Conservation (phyloP, 2,329 filamentous ascomycete genomes). For the Scedosporium dehoogii region DNA sequence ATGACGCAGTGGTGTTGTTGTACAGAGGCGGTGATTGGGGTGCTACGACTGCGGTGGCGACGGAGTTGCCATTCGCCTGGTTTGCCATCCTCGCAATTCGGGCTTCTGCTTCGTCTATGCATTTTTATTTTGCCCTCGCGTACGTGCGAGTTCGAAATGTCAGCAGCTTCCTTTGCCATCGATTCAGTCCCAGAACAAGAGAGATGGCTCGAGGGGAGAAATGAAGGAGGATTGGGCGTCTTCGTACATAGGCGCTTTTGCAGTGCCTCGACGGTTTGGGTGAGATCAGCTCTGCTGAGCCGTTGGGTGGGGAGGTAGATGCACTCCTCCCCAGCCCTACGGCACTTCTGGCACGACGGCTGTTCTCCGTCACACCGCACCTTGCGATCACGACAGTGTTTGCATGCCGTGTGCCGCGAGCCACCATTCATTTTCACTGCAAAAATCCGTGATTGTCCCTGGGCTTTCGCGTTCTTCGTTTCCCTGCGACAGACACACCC, state of each 20-base stretch:
- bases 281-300: slow-evolving; percentile 4
- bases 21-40: background rate
- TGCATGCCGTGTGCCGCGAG: background rate
- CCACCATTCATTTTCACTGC: background rate
- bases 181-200: background rate
- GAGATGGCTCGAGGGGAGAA: background rate
- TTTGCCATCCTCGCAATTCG: background rate
- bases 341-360: slow-evolving; percentile 6
- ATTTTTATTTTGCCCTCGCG: too few relatives aligned
- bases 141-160: background rate
- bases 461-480: background rate
- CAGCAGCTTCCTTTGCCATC: background rate
- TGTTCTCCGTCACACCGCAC: slow-evolving; percentile 7
- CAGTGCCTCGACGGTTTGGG: slow-evolving; percentile 2
- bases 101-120: background rate
- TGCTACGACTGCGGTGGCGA: background rate
- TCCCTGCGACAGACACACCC: background rate
- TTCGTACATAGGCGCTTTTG: slow-evolving; percentile 1
- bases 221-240: background rate
- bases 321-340: slow-evolving; percentile 5
- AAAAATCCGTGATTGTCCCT: too few relatives aligned
- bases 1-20: background rate
- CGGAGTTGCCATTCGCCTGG: background rate
- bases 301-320: slow-evolving; percentile 3
- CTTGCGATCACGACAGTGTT: slow-evolving; percentile 7